Base-by-base conservation (phyloP, 495 filamentous ascomycete genomes). In the Penicillium cosmopolitanum region DNA sequence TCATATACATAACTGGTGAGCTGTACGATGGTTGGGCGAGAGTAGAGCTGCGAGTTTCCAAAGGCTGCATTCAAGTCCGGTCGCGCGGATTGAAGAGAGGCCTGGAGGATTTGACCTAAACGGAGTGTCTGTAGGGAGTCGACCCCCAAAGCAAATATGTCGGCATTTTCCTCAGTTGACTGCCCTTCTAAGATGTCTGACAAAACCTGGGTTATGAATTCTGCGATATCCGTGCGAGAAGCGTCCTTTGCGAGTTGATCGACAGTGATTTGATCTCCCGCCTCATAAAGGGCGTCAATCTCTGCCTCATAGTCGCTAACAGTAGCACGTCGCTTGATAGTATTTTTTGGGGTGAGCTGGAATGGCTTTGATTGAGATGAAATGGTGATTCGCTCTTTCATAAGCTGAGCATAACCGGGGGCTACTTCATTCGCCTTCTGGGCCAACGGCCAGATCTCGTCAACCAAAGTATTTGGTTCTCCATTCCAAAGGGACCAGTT, bases 401-500 rank as follows among this genome's bases (percentile, higher is more conserved):
- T 51, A 11, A 66, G 7, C 34, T 61, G 51, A 1, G 36, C 64
- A 31, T 63, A 55, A 2, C 19, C 51, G 11, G 58, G 63, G 12
- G 38, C 53, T 6, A 50, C 18, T 16, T 16, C 53, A 12, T 69
- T 64, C 5, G 63, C 56, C 12, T 66, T 44, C 15, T 63, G 72
- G 43, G 85, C 81, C 70, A 74, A 19, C 63, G 74, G 52, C 86
- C 70, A 42, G 62, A 63, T 86, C 64, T 86, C 80, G 23, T 84
- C 85, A 66, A 82, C 85, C 9, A 77, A 78, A 55, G 85, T 77
- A 8, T 83, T 80, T 36, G 85, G 78, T 46, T 85, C 70, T 13
- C 56, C 52, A 50, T 21, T 50, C 58, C 58, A 55, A 42, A n/a
- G 5, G 12, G 42, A 34, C 60, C 59, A 62, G 1, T 57, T 28